Evolutionary conservation across 768 basidiomycete genomes (phyloP).

Genomic region (Rhodotorula sphaerocarpa): DNA sequence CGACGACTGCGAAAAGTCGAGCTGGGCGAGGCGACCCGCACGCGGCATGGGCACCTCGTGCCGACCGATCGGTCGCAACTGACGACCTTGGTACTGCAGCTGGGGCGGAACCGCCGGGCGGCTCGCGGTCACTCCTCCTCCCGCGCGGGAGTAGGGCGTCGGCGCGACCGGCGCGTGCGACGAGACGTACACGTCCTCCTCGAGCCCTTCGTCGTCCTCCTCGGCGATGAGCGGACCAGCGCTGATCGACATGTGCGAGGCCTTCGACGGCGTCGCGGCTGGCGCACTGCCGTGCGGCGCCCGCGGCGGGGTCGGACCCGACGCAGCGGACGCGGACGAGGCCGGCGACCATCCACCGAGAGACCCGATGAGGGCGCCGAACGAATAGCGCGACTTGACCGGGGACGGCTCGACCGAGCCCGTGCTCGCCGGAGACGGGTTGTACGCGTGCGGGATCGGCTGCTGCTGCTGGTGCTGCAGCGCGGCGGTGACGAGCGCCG

Average conservation of each 20-base stretch:
- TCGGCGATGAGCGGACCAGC: conserved; percentile 7
- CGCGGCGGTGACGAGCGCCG: conserved; percentile 23
- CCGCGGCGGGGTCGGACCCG: background rate
- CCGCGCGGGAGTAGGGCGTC: background rate
- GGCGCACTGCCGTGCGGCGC: too few relatives aligned
- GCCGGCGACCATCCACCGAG: conserved; percentile 28
- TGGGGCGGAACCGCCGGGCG: conserved; percentile 13
- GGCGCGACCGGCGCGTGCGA: background rate
- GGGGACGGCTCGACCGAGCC: conserved; percentile 4
- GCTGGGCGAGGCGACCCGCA: conserved; percentile 10
- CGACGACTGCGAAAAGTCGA: conserved; percentile 25
- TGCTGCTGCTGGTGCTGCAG: conserved; percentile 17
- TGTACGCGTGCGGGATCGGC: conserved; percentile 1
- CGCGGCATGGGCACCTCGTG: conserved; percentile 15
- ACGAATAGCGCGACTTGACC: conserved; percentile 23
- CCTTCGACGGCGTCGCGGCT: background rate
- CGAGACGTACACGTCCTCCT: conserved; percentile 28
- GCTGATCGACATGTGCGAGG: background rate
- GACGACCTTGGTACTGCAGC: conserved; percentile 23
- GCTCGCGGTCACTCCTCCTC: too few relatives aligned
- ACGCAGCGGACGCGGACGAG: background rate
- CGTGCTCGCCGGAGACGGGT: background rate
- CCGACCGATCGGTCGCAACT: conserved; percentile 22
- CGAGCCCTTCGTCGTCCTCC: conserved; percentile 6
- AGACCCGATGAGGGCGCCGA: conserved; percentile 26